Evolutionary conservation across 2,329 filamentous ascomycete genomes (phyloP), one percentile per base, ranked within the genome.

Genomic region (Chaetomium olivaceum): DNA sequence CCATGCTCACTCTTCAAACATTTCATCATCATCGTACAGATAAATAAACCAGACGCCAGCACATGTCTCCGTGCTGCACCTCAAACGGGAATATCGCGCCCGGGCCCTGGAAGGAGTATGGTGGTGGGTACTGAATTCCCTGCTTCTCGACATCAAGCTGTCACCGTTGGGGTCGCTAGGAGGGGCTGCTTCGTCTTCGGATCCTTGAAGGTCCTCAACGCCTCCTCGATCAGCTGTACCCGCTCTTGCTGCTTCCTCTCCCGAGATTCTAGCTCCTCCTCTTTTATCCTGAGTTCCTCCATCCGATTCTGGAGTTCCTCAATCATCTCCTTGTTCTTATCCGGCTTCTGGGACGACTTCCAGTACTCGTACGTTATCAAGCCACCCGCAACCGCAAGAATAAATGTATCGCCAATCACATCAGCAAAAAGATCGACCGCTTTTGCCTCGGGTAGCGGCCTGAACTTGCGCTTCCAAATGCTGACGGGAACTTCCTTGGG

Each of bases 401-500:
- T 89, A 72, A 89, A 89, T 19, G 79, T 77, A 69, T 89, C 87
- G 50, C 87, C 87, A 58, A 87, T 78, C 19, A 89, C 87, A 71
- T 89, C 87, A 51, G 87, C 87, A 71, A 89, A 89, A 8, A 89
- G 77, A 71, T 89, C 87, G 12, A 89, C 87, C 9, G 87, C 87
- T 76, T 89, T 89, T 19, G 76, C 80, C 73, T 89, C 87, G 11
- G 87, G 86, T n/a, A 89, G 77, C 7, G 86, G 76, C 60, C 87
- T 79, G 73, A 89, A 89, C 72, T 85, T 86, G 65, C 87, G 83
- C 66, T 73, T 82, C 87, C 87, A 89, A 12, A 89, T 78, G 70
- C 82, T 89, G 54, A 65, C 58, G 62, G 67, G 64, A 2, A 68
- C 61, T 59, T 71, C 71, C 36, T 74, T 77, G n/a, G 68, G 61